A percentile compares a stretch with the other conserved stretches of the same genome.
Evolutionary conservation across 2,329 filamentous ascomycete genomes (phyloP).

Genomic region (Ceratocystis variospora): DNA sequence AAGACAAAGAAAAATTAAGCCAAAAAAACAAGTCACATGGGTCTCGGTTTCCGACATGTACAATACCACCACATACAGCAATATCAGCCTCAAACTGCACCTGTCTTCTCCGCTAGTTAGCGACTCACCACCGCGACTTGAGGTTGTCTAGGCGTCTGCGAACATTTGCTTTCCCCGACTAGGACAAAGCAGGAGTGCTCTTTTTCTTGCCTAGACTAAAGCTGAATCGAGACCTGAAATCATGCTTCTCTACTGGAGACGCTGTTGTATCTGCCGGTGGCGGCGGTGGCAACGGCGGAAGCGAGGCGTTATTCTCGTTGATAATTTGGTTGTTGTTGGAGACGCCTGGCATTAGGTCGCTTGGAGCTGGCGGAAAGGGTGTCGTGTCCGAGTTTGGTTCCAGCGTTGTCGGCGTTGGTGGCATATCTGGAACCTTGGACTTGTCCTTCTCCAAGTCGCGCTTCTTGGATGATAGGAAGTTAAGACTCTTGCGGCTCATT

Average conservation of each 20-base stretch:
- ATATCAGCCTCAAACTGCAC: neutral
- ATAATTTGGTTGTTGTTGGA: neutral
- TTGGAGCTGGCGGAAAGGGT: neutral
- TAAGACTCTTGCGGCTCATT: conserved; percentile 61
- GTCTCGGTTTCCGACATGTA: neutral
- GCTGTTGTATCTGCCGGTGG: conserved; percentile 17
- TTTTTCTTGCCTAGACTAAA: conserved; percentile 51
- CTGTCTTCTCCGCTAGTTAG: neutral
- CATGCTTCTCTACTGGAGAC: conserved; percentile 13
- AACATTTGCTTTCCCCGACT: conserved; percentile 16
- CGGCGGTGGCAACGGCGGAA: neutral
- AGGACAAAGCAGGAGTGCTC: conserved; percentile 32
- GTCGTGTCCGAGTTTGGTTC: neutral
- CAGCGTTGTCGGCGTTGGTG: conserved; percentile 4
- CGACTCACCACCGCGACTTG: neutral
- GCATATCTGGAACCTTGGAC: neutral
- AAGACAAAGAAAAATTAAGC: conserved; percentile 3
- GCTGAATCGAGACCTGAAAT: conserved; percentile 44
- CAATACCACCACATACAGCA: neutral
- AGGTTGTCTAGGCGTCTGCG: neutral
- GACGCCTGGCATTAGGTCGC: neutral
- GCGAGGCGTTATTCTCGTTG: neutral
- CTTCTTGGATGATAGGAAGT: conserved; percentile 44
- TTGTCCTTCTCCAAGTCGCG: conserved; percentile 23
- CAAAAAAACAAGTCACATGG: neutral